Conservation (phyloP, 2,329 filamentous ascomycete species). For the Westerdykella sp. region DNA sequence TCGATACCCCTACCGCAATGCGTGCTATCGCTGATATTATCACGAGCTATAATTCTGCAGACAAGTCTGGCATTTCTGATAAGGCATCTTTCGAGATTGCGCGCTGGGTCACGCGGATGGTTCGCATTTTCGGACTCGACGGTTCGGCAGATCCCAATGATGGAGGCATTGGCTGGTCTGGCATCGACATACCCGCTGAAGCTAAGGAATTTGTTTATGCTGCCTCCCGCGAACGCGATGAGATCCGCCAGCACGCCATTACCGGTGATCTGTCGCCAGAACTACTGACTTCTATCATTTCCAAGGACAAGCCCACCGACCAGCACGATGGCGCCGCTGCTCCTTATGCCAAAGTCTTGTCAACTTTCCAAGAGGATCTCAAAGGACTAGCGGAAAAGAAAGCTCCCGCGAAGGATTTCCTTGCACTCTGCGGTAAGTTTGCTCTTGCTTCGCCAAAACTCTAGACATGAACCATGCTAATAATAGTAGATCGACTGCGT, state of each 20-base stretch:
- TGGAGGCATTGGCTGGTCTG: constrained; percentile 56
- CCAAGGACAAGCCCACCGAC: constrained; percentile 23
- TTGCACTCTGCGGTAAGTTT: constrained; percentile 66
- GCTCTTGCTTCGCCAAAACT: not conserved
- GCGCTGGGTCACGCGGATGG: constrained; percentile 74
- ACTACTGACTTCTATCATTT: constrained; percentile 36
- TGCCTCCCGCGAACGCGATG: constrained; percentile 52
- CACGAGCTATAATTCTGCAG: constrained; percentile 62
- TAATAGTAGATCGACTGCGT: constrained; percentile 4
- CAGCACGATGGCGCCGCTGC: constrained; percentile 27
- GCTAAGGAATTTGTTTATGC: constrained; percentile 58
- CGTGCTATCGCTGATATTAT: constrained; percentile 70
- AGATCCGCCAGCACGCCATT: constrained; percentile 52
- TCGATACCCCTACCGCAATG: constrained; percentile 79
- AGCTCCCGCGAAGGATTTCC: constrained; percentile 61
- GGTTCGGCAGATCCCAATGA: constrained; percentile 44
- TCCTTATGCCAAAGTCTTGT: constrained; percentile 46
- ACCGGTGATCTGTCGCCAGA: constrained; percentile 34
- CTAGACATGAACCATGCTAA: not conserved
- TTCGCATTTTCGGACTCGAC: constrained; percentile 79
- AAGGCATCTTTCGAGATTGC: constrained; percentile 52
- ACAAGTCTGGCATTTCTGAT: constrained; percentile 38
- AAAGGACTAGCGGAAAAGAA: constrained; percentile 46
- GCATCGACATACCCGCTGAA: constrained; percentile 55
- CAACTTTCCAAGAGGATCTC: constrained; percentile 56